Evolutionary conservation across 2,329 filamentous ascomycete genomes (phyloP), one percentile per base, ranked within the genome.

Genomic region (Aspergillus floridensis): DNA sequence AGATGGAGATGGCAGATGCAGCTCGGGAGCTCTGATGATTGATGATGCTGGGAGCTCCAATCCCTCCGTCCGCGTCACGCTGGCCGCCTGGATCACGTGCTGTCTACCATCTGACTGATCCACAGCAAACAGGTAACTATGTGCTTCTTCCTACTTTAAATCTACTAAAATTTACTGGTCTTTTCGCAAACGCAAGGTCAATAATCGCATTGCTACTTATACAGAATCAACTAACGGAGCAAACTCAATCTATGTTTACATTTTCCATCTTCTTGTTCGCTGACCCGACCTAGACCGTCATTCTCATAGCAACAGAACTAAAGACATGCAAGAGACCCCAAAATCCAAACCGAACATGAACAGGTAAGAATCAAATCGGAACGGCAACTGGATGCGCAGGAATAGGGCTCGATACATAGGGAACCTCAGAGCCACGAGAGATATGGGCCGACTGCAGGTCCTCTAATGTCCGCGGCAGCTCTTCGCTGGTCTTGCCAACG

Each of bases 11-110:
- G 51, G 47, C 53, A 56, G 53, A 44, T 35, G 57, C 53, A 63
- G 59, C 59, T 59, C 56, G 48, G 47, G 59, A 63, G 63, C 63
- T 64, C 57, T 57, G 46, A 19, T 60, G 61, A 59, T 56, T 53
- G 29, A 12, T 57, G 60, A 59, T 56, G 59, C 54, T 61, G 61
- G 61, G 16, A 65, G 63, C 63, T 64, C 59, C 57, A 54, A 56
- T 49, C 54, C 58, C 59, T 61, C 46, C 57, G 58, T 62, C 63
- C 62, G 61, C 56, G 59, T 65, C 63, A 65, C 63, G 60, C 58
- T 44, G 46, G 22, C 8, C 35, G 61, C 59, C 63, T 60, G 31
- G 22, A 24, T 60, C 61, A 62, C 59, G 61, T 59, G 53, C 26
- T 2, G 26, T 8, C 7, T 29, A 8, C 26, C 8, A 7, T 29